Base-by-base conservation (phyloP, 1,139 yeast species). In the Candida sanyaensis region DNA sequence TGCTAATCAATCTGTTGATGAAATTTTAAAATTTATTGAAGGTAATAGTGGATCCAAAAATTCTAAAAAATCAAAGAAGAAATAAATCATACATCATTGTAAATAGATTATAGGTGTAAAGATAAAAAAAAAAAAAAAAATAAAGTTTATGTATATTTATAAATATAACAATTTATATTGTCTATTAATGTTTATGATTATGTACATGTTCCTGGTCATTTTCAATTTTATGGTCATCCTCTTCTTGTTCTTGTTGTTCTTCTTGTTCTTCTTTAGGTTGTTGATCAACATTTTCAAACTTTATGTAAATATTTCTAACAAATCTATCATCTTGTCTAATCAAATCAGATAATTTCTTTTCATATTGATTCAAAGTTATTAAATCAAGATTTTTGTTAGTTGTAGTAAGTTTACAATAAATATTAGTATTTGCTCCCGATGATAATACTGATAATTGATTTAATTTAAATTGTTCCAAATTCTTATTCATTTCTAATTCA, bases 401-500 rank as follows among this genome's bases (percentile, higher is more conserved):
- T 4, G 69, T 62, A 1, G 52, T 45, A 41, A 69, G 56, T 51
- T 43, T 56, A 54, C 71, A 45, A 46, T 63, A 63, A n/a, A 71
- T 56, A 52, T 71, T 73, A 9, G 77, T 68, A 51, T 85, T 84
- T 37, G 93, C 90, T n/a, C 95, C 95, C 1, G 90, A 82, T 1
- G 87, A 77, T 58, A 86, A 66, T 12, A 87, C 75, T 3, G 80
- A 69, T 52, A 88, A 63, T 44, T 80, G 76, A 26, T 71, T 71
- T 38, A 86, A 59, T 53, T 64, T 58, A 47, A 70, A 66, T 26
- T 56, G 54, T 23, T 55, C 56, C 8, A 52, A 55, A 6, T 53
- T 53, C 5, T 49, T 47, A 27, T 57, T 56, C 5, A 43, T 46
- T 13, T 44, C 47, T 10, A 72, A 50, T 42, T 62, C 65, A n/a